These are phyloP conservation scores for Pyrenopolyporus hunteri DNA, from an alignment of 495 filamentous ascomycete genomes.

Conservation along the genomic window DNA sequence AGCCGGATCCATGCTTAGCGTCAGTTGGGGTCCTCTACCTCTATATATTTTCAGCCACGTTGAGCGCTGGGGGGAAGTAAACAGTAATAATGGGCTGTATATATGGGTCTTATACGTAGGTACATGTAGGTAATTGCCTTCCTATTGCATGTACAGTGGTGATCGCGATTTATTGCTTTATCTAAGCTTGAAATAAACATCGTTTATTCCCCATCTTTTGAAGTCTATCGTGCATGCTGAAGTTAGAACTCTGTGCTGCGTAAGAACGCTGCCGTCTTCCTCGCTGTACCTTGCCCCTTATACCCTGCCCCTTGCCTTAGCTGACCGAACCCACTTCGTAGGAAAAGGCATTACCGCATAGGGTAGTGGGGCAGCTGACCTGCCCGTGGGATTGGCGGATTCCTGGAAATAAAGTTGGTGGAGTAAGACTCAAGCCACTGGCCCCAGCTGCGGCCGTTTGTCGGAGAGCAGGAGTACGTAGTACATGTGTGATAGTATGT, in stretches of 20 bases:
- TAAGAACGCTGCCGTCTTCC: not conserved
- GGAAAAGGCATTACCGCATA: constrained; percentile 12
- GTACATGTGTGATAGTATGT: no score
- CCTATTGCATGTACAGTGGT: no score
- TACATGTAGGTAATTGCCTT: not conserved
- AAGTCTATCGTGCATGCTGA: no score
- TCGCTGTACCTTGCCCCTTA: not conserved
- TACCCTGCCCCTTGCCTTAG: no score
- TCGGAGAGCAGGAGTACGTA: constrained; percentile 14
- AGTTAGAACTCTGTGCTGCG: no score
- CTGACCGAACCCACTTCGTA: constrained; percentile 3
- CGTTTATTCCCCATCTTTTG: no score
- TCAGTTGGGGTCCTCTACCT: no score
- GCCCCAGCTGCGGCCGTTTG: constrained; percentile 9
- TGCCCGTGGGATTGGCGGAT: constrained; percentile 20
- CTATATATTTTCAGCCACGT: no score
- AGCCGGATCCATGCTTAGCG: no score
- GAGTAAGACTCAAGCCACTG: constrained; percentile 8
- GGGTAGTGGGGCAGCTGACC: constrained; percentile 15
- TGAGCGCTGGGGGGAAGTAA: no score
- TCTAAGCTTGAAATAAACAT: no score
- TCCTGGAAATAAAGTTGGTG: not conserved
- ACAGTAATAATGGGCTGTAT: not conserved
- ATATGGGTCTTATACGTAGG: not conserved
- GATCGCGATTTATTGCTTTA: no score